Percentiles rank a stretch among this genome's conserved stretches.
These are phyloP conservation scores for Alternaria dauci DNA, from an alignment of 2,329 filamentous ascomycete species.

Conservation along the genomic window DNA sequence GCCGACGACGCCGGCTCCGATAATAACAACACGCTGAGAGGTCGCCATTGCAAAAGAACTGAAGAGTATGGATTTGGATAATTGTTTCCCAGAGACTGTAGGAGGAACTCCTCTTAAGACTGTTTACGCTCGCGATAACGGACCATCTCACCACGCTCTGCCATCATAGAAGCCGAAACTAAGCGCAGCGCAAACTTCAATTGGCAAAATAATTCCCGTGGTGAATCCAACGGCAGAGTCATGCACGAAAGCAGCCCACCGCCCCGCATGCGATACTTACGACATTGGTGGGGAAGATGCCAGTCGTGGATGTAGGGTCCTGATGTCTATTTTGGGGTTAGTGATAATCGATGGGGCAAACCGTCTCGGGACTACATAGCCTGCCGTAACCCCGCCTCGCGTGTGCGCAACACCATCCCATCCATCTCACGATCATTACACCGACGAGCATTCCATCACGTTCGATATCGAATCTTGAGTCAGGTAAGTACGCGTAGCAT, in stretches of 20 bases:
- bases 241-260: conserved; percentile 14
- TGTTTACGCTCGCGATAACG: conserved; percentile 32
- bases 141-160: conserved; percentile 25
- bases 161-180: conserved; percentile 29
- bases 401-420: conserved; percentile 20
- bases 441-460: not conserved
- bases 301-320: conserved; percentile 37
- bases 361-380: conserved; percentile 29
- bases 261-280: conserved; percentile 37
- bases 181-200: conserved; percentile 34
- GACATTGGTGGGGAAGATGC: conserved; percentile 40
- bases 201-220: conserved; percentile 35
- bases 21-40: conserved; percentile 53
- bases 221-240: conserved; percentile 23
- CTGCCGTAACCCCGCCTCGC: conserved; percentile 36
- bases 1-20: conserved; percentile 70
- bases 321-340: conserved; percentile 36
- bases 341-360: conserved; percentile 20
- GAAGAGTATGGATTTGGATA: conserved; percentile 1
- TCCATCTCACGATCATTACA: conserved; percentile 2
- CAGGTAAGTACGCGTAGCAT: conserved; percentile 14
- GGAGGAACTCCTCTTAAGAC: conserved; percentile 22
- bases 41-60: conserved; percentile 31
- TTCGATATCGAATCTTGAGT: not conserved
- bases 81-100: conserved; percentile 3